phyloP scores from a whole-genome alignment of 2,329 filamentous ascomycete species.

The Fusarium bactridioides region DNA sequence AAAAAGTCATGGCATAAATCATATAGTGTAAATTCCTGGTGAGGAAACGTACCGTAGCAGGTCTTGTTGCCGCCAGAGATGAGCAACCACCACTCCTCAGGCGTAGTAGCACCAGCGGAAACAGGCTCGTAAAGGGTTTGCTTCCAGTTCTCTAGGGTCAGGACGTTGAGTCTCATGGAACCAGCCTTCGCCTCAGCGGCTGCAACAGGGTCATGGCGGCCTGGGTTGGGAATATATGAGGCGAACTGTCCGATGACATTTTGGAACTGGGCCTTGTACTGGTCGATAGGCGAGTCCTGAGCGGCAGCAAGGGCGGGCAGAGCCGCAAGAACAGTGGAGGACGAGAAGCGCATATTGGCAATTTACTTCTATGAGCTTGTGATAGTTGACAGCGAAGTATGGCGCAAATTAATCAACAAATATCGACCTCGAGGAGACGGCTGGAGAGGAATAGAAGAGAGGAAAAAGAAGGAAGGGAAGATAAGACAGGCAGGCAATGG shows the following conservation, averaged over 20 bases:
- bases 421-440: slow-evolving; percentile 3
- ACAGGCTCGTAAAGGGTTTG: slow-evolving; percentile 70
- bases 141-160: slow-evolving; percentile 77
- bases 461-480: slow-evolving; percentile 16
- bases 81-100: slow-evolving; percentile 80
- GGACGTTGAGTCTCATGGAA: slow-evolving; percentile 54
- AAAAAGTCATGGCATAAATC: neutral
- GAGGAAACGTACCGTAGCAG: slow-evolving; percentile 65
- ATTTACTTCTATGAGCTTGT: neutral
- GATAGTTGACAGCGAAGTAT: neutral
- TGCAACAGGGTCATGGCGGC: slow-evolving; percentile 51
- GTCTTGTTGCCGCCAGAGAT: slow-evolving; percentile 81
- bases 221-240: slow-evolving; percentile 60
- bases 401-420: slow-evolving; percentile 1
- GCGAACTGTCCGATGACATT: slow-evolving; percentile 68
- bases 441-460: slow-evolving; percentile 10
- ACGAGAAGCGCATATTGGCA: slow-evolving; percentile 66
- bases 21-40: neutral
- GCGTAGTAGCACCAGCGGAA: slow-evolving; percentile 64
- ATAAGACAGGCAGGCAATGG: slow-evolving; percentile 13
- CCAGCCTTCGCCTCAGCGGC: slow-evolving; percentile 53
- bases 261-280: slow-evolving; percentile 71
- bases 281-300: slow-evolving; percentile 59
- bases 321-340: slow-evolving; percentile 58
- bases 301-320: slow-evolving; percentile 65